A percentile compares a stretch with the other conserved stretches of the same genome.
These are phyloP conservation scores for Neocucurbitaria cava DNA, from an alignment of 2,329 filamentous ascomycete genomes.

Conservation along the genomic window DNA sequence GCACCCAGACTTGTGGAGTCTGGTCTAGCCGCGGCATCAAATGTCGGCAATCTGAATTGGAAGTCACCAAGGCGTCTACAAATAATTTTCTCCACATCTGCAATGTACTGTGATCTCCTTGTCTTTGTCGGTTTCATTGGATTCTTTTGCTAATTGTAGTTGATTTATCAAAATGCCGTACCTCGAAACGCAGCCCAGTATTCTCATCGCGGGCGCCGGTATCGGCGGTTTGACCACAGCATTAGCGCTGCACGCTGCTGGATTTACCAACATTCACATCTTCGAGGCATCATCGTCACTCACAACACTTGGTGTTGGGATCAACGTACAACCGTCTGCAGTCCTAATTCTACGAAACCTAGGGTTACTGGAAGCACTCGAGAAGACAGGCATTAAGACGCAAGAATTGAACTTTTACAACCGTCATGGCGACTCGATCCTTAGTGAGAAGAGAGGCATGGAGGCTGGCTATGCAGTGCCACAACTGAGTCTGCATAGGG, in stretches of 20 bases:
- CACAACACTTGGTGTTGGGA: slow-evolving; percentile 55
- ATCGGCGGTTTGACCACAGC: slow-evolving; percentile 79
- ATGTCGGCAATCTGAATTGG: slow-evolving; percentile 7
- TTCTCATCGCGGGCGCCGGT: slow-evolving; percentile 56
- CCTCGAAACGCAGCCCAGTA: slow-evolving; percentile 30
- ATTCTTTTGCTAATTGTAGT: not conserved
- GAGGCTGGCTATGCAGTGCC: slow-evolving; percentile 53
- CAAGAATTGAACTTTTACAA: slow-evolving; percentile 56
- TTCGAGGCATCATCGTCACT: slow-evolving; percentile 53
- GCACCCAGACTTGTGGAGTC: too few species aligned
- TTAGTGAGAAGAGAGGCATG: slow-evolving; percentile 52
- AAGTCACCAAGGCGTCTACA: not conserved
- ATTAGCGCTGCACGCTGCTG: slow-evolving; percentile 74
- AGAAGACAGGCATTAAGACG: slow-evolving; percentile 52
- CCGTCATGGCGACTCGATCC: slow-evolving; percentile 52
- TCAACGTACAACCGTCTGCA: slow-evolving; percentile 57
- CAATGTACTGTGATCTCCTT: not conserved
- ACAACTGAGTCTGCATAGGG: slow-evolving; percentile 56
- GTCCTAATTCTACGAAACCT: slow-evolving; percentile 55
- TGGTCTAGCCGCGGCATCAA: slow-evolving; percentile 8
- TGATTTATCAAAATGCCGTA: slow-evolving; percentile 23
- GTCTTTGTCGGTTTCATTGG: not conserved
- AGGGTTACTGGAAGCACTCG: slow-evolving; percentile 51
- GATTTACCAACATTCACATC: slow-evolving; percentile 56
- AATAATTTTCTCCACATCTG: not conserved